Evolutionary conservation across 768 basidiomycete species (phyloP), one percentile per base, ranked within the genome.

Genomic region (Gyrodon lividus): DNA sequence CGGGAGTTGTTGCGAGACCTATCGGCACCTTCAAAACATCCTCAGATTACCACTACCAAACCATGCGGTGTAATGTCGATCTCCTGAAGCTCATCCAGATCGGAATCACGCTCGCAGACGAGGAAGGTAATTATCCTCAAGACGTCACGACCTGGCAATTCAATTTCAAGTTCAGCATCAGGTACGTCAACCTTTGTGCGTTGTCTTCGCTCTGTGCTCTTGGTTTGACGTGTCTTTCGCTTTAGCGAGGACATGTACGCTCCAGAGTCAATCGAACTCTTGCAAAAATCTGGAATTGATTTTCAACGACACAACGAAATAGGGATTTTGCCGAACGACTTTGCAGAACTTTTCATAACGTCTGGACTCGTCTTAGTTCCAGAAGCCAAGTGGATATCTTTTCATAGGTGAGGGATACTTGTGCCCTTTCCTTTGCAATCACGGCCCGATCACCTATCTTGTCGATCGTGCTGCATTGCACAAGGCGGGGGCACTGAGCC

Each of bases 1-100:
- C 97, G 30, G 97, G 97, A 8, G 94, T 98, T 38, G 97, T 99
- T 49, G 97, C 96, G 3, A 83, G 97, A 17, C 97, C 97, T 2
- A 96, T 99, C 62, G 97, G 97, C 5, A 77, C 85, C 30, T 98
- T 98, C 78, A 93, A 92, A 70, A 95, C 94, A 0, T 92, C 93
- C 10, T 93, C 93, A 19, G 97, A 99, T 72, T 98, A 98, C 66
- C 96, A 98, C 72, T 99, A 98, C 71, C 97, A 99, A 71, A 99
- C 97, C 2, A 96, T 99, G 89, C 87, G 97, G 54, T 97, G 95
- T 75, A 99, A 99, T 71, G 97, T 98, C 63, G 97, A 99, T 78
- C 77, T 98, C 43, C 80, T 99, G 59, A 93, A 92, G 75, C 90
- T 98, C 72, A 98, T 99, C 45, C 97, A 99, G 74, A 84, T 98